Base-by-base conservation (phyloP, 805 yeast species). In the Candida peoriensis region DNA sequence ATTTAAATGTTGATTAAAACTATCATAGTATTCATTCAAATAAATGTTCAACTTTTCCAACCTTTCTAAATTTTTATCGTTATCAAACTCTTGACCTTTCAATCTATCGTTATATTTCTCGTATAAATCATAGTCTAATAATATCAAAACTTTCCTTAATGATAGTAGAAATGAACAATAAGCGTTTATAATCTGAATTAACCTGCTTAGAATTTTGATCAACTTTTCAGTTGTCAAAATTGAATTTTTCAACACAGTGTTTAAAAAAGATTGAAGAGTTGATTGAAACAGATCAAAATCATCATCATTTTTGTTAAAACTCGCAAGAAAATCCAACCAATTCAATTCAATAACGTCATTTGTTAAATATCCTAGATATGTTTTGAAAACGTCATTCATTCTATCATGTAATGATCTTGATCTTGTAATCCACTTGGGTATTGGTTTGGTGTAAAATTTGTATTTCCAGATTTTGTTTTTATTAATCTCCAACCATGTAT, bases 401-500 rank as follows among this genome's bases (percentile, higher is more conserved):
- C 56, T 56, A 38, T 58, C 60, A 50, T 78, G 83, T n/a, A 79
- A 50, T 6, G 72, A 53, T 36, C 86, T 62, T 29, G 76, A 65
- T 32, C 73, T 60, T 26, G 66, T 57, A 8, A 81, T 72, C 76
- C 83, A 74, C 34, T 65, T 67, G 20, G 64, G 59, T 4, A 81
- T 57, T 8, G 63, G 62, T 2, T 48, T 54, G 24, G 70, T 61
- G 36, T 59, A 64, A n/a, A 65, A 64, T 13, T 52, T 53, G 50
- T 70, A 70, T 30, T 64, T 67, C 96, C 96, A 87, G 12, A 76
- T 75, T n/a, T 61, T 57, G 13, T 83, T 75, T 39, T 68, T 69
- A 35, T 69, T 71, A 29, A 82, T 76, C 43, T 81, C 88, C 25
- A 68, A 60, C 95, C 96, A 86, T 2, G 85, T 74, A 13, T 67